These are phyloP conservation scores for Colletotrichum navitas DNA, from an alignment of 2,329 filamentous ascomycete species.

Conservation along the genomic window DNA sequence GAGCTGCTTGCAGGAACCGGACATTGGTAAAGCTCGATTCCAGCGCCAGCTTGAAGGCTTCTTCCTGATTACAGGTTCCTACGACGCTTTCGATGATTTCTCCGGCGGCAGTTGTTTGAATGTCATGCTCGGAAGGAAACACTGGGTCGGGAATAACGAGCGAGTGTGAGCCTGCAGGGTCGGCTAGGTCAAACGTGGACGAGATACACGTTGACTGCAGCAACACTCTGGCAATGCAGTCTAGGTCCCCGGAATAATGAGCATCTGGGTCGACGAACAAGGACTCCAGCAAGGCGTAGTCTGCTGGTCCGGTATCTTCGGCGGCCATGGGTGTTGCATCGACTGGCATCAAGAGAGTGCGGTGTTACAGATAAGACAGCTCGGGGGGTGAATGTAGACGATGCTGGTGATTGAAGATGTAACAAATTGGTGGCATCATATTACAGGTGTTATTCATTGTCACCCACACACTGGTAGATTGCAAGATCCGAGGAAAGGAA, in stretches of 20 bases:
- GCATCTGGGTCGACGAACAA: not conserved
- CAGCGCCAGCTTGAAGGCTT: conserved; percentile 8
- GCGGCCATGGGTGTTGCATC: not conserved
- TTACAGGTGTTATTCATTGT: not conserved
- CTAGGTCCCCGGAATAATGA: not conserved
- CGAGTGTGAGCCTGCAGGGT: not conserved
- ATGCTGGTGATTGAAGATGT: no score
- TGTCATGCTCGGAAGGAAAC: not conserved
- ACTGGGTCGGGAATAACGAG: not conserved
- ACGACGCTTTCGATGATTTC: not conserved
- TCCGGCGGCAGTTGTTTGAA: not conserved
- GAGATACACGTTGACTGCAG: not conserved
- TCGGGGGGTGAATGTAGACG: no score
- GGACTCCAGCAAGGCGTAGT: conserved; percentile 2
- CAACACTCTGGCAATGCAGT: not conserved
- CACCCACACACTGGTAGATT: no score
- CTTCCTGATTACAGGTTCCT: not conserved
- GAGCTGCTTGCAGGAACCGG: conserved; percentile 4
- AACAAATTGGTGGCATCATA: not conserved
- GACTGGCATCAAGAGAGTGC: no score
- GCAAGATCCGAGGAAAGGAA: not conserved
- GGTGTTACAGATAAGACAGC: no score
- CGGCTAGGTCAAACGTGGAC: not conserved
- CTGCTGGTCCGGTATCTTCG: not conserved
- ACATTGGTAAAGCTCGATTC: conserved; percentile 8